Evolutionary conservation across 2,329 filamentous ascomycete genomes (phyloP).

Genomic region (Aschersonia sp.): DNA sequence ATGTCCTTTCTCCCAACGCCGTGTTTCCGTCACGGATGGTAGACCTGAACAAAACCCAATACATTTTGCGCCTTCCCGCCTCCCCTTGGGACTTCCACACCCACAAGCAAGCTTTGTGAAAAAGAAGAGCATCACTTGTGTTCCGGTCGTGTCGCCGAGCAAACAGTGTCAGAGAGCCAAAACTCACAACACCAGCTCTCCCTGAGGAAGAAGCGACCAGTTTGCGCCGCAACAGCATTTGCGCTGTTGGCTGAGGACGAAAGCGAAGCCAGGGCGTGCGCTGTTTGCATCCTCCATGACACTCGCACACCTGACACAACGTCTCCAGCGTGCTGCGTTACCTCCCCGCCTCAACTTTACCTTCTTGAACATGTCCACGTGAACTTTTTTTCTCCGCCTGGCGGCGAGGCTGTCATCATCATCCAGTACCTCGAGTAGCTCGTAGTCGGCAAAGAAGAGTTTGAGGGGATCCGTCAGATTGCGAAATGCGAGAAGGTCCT

Average conservation of each 20-base stretch:
- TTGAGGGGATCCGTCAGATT: conserved; percentile 46
- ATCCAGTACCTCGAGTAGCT: conserved; percentile 50
- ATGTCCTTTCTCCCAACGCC: too few species aligned
- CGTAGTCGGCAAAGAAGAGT: conserved; percentile 60
- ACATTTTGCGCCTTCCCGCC: too few species aligned
- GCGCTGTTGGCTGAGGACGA: conserved; percentile 38
- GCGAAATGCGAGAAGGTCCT: conserved; percentile 42
- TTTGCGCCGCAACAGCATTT: conserved; percentile 39
- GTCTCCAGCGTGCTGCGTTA: conserved; percentile 16
- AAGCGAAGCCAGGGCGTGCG: conserved; percentile 33
- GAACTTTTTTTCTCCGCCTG: conserved; percentile 20
- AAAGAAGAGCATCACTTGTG: too few species aligned
- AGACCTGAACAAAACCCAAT: too few species aligned
- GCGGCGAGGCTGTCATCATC: conserved; percentile 32
- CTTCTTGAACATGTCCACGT: conserved; percentile 44
- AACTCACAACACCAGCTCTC: conserved; percentile 4
- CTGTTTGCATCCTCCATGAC: conserved; percentile 47
- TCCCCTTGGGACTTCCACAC: too few species aligned
- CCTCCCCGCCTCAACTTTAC: conserved; percentile 28
- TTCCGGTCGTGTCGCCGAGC: not conserved
- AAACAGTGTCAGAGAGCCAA: not conserved
- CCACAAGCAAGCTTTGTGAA: too few species aligned
- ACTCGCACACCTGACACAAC: conserved; percentile 41
- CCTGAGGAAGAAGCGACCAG: conserved; percentile 30
- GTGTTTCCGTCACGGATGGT: too few species aligned